phyloP scores from a whole-genome alignment of 345 rosid species.

The Cochlearia excelsa region DNA sequence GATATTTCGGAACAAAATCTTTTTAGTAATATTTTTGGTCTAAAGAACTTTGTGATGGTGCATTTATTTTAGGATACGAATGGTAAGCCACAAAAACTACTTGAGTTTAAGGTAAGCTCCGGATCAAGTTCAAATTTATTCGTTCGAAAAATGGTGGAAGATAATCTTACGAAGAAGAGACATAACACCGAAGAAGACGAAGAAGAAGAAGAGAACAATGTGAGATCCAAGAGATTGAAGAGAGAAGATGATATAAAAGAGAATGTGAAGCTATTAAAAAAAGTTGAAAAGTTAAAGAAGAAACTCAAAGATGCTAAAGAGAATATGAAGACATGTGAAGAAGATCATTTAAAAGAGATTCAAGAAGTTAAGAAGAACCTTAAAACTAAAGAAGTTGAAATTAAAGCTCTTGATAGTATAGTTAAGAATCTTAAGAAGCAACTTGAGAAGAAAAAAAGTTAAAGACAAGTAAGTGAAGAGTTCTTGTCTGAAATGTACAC shows the following conservation, averaged over 20 bases:
- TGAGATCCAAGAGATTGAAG: constrained; percentile 42
- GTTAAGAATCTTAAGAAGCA: constrained; percentile 41
- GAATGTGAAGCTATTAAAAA: too few species aligned
- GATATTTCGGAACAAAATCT: neutral
- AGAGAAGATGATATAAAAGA: constrained; percentile 25
- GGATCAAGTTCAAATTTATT: constrained; percentile 44
- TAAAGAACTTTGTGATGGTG: neutral
- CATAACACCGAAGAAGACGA: constrained; percentile 20
- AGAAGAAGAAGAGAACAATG: constrained; percentile 30
- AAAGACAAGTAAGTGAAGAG: too few species aligned
- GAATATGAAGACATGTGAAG: constrained; percentile 18
- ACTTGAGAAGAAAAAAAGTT: constrained; percentile 17
- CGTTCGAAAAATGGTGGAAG: constrained; percentile 53
- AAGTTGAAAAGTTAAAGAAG: too few species aligned
- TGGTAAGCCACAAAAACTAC: constrained; percentile 62
- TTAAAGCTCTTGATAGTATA: constrained; percentile 46
- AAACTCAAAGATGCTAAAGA: neutral
- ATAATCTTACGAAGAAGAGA: constrained; percentile 38
- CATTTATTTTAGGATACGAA: constrained; percentile 48
- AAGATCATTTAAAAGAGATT: constrained; percentile 22
- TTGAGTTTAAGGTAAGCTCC: constrained; percentile 34
- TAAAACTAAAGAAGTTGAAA: constrained; percentile 29
- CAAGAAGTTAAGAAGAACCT: constrained; percentile 18
- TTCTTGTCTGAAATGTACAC: too few species aligned
- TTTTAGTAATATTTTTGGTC: too few species aligned